phyloP scores from a whole-genome alignment of 2,329 filamentous ascomycete genomes.

The Plenodomus biglobosus region DNA sequence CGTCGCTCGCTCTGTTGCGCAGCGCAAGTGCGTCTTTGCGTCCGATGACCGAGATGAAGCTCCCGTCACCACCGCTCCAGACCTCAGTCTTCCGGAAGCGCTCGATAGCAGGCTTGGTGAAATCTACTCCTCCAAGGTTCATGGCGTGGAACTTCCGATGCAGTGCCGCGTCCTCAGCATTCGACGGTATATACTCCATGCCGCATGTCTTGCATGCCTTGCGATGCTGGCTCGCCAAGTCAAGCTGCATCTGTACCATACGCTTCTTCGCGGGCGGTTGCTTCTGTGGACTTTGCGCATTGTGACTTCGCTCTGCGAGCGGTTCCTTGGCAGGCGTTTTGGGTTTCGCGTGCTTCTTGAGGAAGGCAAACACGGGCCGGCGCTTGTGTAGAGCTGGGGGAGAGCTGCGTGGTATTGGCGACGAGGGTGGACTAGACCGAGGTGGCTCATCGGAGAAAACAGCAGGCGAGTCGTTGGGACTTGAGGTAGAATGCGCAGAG shows the following conservation, averaged over 20 bases:
- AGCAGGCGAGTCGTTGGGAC: constrained; percentile 36
- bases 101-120: constrained; percentile 60
- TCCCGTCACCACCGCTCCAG: constrained; percentile 49
- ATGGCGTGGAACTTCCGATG: constrained; percentile 67
- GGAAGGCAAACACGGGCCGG: constrained; percentile 55
- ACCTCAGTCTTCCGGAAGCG: constrained; percentile 55
- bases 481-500: constrained; percentile 29
- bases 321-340: constrained; percentile 16
- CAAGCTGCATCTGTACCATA: constrained; percentile 63
- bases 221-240: constrained; percentile 58
- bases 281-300: constrained; percentile 34
- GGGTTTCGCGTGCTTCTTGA: constrained; percentile 35
- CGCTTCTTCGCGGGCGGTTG: constrained; percentile 36
- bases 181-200: constrained; percentile 68
- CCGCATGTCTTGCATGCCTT: constrained; percentile 62
- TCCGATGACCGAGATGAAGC: constrained; percentile 61
- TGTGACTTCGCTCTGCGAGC: constrained; percentile 33
- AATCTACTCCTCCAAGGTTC: constrained; percentile 62
- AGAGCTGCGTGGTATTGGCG: constrained; percentile 25
- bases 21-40: constrained; percentile 55
- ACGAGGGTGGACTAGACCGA: constrained; percentile 37
- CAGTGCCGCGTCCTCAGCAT: constrained; percentile 61
- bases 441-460: constrained; percentile 47
- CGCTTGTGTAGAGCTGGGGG: constrained; percentile 35
- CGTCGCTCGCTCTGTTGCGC: constrained; percentile 56